Percentiles rank a stretch among this genome's conserved stretches.
These are phyloP conservation scores for Cnidoscolus chayamansa DNA, from an alignment of 441 rosid species.

Conservation along the genomic window DNA sequence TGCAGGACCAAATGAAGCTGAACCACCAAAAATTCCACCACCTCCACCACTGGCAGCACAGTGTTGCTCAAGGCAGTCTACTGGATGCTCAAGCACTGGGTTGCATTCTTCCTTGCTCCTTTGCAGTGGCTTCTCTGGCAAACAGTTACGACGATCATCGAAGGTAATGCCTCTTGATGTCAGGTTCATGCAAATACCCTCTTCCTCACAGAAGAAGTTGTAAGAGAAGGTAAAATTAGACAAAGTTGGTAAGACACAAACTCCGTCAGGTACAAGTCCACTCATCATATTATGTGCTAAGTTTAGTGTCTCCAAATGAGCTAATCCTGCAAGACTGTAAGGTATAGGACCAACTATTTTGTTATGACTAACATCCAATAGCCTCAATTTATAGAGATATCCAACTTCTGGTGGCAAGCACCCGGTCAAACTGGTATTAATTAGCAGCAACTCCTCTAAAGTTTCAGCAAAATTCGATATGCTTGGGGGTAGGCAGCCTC, in stretches of 20 bases:
- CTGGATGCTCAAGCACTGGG: slow-evolving; percentile 50
- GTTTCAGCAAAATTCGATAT: slow-evolving; percentile 58
- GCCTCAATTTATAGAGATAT: slow-evolving; percentile 60
- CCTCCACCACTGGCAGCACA: slow-evolving; percentile 23
- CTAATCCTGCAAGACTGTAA: slow-evolving; percentile 59
- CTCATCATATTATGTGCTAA: slow-evolving; percentile 66
- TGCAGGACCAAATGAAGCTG: slow-evolving; percentile 26
- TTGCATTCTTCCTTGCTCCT: slow-evolving; percentile 53
- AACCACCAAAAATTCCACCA: slow-evolving; percentile 10
- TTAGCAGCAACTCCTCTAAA: slow-evolving; percentile 64
- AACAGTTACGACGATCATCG: slow-evolving; percentile 68
- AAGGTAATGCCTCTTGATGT: slow-evolving; percentile 48
- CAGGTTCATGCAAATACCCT: slow-evolving; percentile 54
- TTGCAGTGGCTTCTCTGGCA: slow-evolving; percentile 57
- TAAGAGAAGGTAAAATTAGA: slow-evolving; percentile 59
- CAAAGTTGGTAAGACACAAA: slow-evolving; percentile 59
- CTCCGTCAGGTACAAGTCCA: slow-evolving; percentile 57
- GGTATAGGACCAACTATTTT: slow-evolving; percentile 69
- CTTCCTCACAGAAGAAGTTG: slow-evolving; percentile 70
- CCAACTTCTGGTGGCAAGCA: slow-evolving; percentile 86
- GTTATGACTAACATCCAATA: slow-evolving; percentile 78
- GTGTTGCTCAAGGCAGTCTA: slow-evolving; percentile 56
- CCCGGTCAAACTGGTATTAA: slow-evolving; percentile 63
- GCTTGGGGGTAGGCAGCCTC: slow-evolving; percentile 73
- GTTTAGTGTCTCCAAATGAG: slow-evolving; percentile 62